Base-by-base conservation (phyloP, 169 alveolate genomes). In the Toxoplasma gondii region DNA sequence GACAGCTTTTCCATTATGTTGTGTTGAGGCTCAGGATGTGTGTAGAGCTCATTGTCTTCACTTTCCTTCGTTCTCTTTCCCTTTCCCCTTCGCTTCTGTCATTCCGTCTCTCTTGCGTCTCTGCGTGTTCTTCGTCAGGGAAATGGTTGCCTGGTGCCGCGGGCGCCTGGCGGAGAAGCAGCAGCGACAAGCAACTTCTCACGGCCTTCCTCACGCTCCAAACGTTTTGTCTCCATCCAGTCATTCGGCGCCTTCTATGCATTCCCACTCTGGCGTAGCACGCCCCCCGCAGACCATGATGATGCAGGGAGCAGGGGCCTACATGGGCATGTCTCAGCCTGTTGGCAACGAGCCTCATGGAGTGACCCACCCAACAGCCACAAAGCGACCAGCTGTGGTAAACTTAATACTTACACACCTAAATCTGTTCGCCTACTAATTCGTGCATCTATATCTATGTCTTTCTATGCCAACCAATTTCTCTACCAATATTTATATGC, bases 81-180 rank as follows among this genome's bases (percentile, higher is more conserved):
- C 17, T 31, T 24, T 17, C 38, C 41, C 29, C 41, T 69, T 24
- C 41, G 82, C 84, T 24, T 69, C 31, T 69, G 19, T 69, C 81
- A 2, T 69, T 69, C 12, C 12, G 22, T 49, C 58, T 49, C 12
- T 49, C 58, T 49, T 4, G 58, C 58, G 58, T 7, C 12, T 74
- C 43, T n/a, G 1, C 84, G n/a, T 74, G n/a, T 74, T 7, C 19
- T 74, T 7, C 9, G 24, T 34, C 84, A 74, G 84, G 39, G 84
- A 74, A 36, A 74, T 74, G 84, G 84, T 74, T 36, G 84, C 84
- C 44, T 74, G 84, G 84, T 74, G 84, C 22, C 84, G 84, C 41
- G 45, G 43, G 27, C 41, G 44, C 1, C 22, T 74, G 27, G 84
- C 84, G 31, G 84, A 74, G 44, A 17, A 74, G 84, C 84, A 74